Base-by-base conservation (phyloP, 169 alveolate species). In the Eimeria maxima region DNA sequence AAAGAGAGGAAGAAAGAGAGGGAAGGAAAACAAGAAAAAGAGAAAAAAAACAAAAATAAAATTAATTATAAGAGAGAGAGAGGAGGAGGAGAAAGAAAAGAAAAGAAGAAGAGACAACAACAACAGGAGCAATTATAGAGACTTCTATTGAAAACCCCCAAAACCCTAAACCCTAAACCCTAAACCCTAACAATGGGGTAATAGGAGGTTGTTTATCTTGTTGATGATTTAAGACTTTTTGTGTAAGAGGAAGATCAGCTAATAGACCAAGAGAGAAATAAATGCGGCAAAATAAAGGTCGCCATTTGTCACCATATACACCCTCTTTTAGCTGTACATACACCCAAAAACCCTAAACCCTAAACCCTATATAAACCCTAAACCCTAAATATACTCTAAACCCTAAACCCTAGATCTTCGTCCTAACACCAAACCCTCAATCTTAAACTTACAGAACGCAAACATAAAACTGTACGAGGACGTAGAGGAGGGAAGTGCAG, bases 381-480 rank as follows among this genome's bases (percentile, higher is more conserved):
- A 71, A 71, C 44, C 44, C 78, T 50, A 7, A 50, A 50, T 11
- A 50, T 11, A 50, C 53, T 3, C 3, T 3, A 13, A 71, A 38
- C 10, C 50, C 24, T 3, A 33, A 33, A 10, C 50, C 1, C 24
- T 13, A 14, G 33, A 33, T 5, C 50, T 7, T 71, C 44, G 7
- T 50, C 81, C 33, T 29, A 71, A 71, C 84, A 55, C 84, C 42
- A 74, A 74, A 38, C 84, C 84, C 57, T 33, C 33, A 74, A 74
- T 33, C 57, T 53, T 8, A 2, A 13, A 3, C 55, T 71, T n/a
- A 29, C 50, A 53, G 55, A 38, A 27, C 47, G 83, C 83, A 38
- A 53, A 71, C 50, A 71, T 33, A 38, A 71, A 11, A 38, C 45
- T 13, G 45, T 29, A 4, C 83, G 83, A 33, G 50, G 45, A 3